Conservation (phyloP, 2,329 filamentous ascomycete genomes). For the Pseudopithomyces chartarum region DNA sequence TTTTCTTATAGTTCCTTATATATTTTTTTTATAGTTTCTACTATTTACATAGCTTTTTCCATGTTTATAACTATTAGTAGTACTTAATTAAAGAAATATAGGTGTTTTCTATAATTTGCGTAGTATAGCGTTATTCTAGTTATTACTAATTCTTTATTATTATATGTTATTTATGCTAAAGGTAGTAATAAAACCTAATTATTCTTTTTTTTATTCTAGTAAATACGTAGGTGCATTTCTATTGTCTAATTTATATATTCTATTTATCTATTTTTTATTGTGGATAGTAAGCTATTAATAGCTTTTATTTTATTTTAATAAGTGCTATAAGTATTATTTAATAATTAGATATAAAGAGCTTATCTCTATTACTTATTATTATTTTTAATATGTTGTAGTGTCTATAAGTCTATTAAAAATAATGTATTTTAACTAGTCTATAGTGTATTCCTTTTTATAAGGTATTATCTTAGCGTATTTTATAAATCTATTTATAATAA, state of each 20-base stretch:
- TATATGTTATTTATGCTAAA: conserved; percentile 1
- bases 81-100: conserved; percentile 4
- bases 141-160: conserved; percentile 5
- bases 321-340: background rate
- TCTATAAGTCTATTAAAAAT: background rate
- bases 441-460: background rate
- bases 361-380: background rate
- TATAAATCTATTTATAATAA: background rate
- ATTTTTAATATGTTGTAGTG: background rate
- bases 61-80: background rate
- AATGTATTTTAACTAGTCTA: too few species aligned
- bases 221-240: background rate
- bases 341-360: background rate
- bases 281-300: background rate
- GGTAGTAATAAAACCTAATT: conserved; percentile 3
- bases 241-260: conserved; percentile 1
- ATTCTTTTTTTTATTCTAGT: conserved; percentile 3
- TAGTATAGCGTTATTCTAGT: background rate
- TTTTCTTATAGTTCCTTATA: background rate
- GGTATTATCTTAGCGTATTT: background rate
- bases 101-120: conserved; percentile 3
- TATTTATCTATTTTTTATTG: conserved; percentile 6
- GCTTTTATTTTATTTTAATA: conserved; percentile 1
- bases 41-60: background rate
- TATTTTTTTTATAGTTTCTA: conserved; percentile 2